Percentiles rank a stretch among this genome's conserved stretches.
These are phyloP conservation scores for Colletotrichum spinosum DNA, from an alignment of 2,329 filamentous ascomycete genomes.

Conservation along the genomic window DNA sequence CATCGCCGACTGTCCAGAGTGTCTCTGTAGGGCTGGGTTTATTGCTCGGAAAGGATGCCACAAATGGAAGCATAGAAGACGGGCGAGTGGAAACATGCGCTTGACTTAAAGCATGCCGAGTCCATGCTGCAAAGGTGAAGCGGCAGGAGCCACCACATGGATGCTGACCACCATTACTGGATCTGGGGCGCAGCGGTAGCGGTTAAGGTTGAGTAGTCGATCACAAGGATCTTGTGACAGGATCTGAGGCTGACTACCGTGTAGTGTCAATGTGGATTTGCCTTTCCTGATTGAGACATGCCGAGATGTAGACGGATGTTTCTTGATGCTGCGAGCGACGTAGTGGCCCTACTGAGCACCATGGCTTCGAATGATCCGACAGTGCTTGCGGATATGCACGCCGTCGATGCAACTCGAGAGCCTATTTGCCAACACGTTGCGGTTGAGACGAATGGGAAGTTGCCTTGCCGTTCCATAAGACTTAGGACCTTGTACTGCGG, in stretches of 20 bases:
- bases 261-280: neutral
- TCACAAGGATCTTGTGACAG: constrained; percentile 7
- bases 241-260: constrained; percentile 3
- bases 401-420: neutral
- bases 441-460: neutral
- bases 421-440: too few relatives aligned
- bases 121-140: neutral
- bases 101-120: neutral
- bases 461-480: neutral
- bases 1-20: neutral
- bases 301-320: neutral
- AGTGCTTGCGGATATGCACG: neutral
- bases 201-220: neutral
- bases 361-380: neutral
- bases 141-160: neutral
- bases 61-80: neutral
- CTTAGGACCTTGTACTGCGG: neutral
- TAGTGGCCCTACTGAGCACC: neutral
- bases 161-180: neutral
- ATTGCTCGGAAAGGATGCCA: constrained; percentile 4
- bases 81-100: neutral
- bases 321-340: neutral
- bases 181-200: neutral
- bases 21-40: neutral
- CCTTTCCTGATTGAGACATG: neutral